Evolutionary conservation across 148 eudicot species (phyloP).

Genomic region (Camellia lanceoleosa): DNA sequence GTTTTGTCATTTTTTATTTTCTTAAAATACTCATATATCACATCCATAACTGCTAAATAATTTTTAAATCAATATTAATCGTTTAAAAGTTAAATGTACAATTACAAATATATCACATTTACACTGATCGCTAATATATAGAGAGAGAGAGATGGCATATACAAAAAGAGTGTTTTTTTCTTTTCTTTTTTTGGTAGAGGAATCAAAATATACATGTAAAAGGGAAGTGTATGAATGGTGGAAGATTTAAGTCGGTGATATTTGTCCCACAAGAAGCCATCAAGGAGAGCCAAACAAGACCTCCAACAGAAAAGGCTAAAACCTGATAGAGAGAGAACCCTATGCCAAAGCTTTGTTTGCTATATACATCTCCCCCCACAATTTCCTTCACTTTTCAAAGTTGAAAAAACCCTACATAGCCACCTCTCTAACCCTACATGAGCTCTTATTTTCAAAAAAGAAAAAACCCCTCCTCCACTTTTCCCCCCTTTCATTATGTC

Average conservation of each 20-base stretch:
- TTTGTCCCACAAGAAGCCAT: slow-evolving; percentile 5
- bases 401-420: slow-evolving; percentile 17
- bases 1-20: too few relatives aligned
- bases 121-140: too few relatives aligned
- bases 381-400: slow-evolving; percentile 16
- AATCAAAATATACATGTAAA: slow-evolving; percentile 12
- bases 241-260: slow-evolving; percentile 12
- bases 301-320: not conserved
- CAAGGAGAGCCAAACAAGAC: not conserved
- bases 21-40: too few relatives aligned
- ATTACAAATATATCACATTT: too few relatives aligned
- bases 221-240: not conserved
- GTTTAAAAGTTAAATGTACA: too few relatives aligned
- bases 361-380: not conserved
- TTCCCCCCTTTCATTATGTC: slow-evolving; percentile 26
- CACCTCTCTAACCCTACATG: slow-evolving; percentile 3
- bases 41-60: too few relatives aligned
- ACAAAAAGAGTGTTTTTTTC: too few relatives aligned
- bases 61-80: too few relatives aligned
- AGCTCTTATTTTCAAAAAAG: slow-evolving; percentile 14
- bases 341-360: slow-evolving; percentile 17
- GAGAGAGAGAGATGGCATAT: too few relatives aligned
- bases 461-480: slow-evolving; percentile 11
- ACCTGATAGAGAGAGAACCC: slow-evolving; percentile 23
- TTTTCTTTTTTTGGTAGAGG: not conserved